Evolutionary conservation across 176 grass and related monocot genomes (phyloP).

Genomic region (Eremochloa ophiuroides): DNA sequence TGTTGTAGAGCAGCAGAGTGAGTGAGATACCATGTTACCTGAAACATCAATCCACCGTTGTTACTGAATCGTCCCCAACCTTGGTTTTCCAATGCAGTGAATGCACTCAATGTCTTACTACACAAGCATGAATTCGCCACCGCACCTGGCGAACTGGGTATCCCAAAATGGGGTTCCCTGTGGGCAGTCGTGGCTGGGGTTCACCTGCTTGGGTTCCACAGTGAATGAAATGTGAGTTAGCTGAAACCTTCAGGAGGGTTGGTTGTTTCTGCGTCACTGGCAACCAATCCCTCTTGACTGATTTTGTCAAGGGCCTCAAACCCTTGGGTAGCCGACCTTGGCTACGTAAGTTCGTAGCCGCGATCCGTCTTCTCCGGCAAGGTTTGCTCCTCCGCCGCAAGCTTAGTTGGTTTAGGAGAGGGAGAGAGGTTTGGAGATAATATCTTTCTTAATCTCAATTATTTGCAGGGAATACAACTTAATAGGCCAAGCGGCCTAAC

Average conservation of each 20-base stretch:
- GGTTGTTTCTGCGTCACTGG: neutral
- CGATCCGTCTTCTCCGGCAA: no score
- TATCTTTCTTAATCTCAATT: no score
- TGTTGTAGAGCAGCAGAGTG: neutral
- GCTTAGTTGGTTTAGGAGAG: no score
- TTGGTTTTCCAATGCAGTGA: conserved; percentile 47
- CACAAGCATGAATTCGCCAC: conserved; percentile 64
- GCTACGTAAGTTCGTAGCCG: no score
- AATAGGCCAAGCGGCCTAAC: no score
- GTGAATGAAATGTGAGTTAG: conserved; percentile 85
- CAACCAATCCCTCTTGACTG: conserved; percentile 5
- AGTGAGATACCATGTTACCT: neutral
- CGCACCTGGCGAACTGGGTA: conserved; percentile 73
- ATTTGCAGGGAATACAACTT: no score
- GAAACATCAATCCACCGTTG: neutral
- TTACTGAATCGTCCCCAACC: neutral
- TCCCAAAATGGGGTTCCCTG: conserved; percentile 83
- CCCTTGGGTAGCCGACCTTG: no score
- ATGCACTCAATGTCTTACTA: conserved; percentile 72
- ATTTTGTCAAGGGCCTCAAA: no score
- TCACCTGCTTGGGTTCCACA: conserved; percentile 66
- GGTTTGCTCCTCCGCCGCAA: no score
- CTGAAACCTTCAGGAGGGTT: neutral
- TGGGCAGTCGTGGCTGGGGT: conserved; percentile 65
- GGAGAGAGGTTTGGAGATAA: no score